Conservation (phyloP, 345 rosid species). For the Citrus mangshanensis region DNA sequence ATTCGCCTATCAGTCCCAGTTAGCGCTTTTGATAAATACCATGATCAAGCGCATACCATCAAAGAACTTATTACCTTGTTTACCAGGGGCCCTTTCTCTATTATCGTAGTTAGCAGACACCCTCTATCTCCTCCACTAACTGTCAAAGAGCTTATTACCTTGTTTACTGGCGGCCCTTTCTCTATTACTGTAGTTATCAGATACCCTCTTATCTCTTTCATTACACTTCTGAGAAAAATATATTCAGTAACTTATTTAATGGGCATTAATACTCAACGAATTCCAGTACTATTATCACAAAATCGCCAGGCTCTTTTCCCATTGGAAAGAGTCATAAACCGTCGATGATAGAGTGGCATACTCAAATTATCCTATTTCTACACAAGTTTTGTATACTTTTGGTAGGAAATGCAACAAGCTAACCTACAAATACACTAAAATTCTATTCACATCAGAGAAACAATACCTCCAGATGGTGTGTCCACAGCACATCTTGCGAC, state of each 20-base stretch:
- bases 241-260: background rate
- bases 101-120: background rate
- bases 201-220: background rate
- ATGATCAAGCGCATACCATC: background rate
- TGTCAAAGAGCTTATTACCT: background rate
- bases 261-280: background rate
- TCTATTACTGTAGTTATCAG: background rate
- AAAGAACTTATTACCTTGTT: background rate
- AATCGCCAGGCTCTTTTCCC: background rate
- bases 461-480: conserved; percentile 69
- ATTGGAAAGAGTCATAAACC: background rate
- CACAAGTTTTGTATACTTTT: background rate
- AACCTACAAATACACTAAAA: background rate
- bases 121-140: background rate
- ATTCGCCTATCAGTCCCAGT: background rate
- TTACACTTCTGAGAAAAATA: background rate
- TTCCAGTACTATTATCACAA: background rate
- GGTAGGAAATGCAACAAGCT: background rate
- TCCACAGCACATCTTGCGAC: conserved; percentile 51
- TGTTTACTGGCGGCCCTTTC: background rate
- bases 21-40: background rate
- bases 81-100: background rate
- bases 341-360: background rate
- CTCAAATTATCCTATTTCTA: background rate
- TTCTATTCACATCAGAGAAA: background rate